phyloP scores from a whole-genome alignment of 2,329 filamentous ascomycete species.

The Magnaporthales sp. region DNA sequence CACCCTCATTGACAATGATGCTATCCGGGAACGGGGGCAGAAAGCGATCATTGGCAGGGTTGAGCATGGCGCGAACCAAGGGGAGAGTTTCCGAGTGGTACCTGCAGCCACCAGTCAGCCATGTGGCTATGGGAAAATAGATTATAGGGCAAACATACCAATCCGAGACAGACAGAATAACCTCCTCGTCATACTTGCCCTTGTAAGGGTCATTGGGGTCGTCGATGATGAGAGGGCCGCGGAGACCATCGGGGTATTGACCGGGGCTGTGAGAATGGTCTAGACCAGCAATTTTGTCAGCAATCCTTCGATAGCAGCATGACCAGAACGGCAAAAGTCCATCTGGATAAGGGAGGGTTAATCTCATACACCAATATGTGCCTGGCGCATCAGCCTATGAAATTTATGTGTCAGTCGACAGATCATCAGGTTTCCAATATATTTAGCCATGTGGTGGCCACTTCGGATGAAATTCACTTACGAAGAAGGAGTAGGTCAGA shows the following conservation, averaged over 20 bases:
- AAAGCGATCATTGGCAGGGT: slow-evolving; percentile 27
- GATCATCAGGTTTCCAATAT: background rate
- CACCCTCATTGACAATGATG: slow-evolving; percentile 34
- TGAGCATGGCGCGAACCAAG: slow-evolving; percentile 30
- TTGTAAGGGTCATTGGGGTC: slow-evolving; percentile 46
- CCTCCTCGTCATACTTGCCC: slow-evolving; percentile 47
- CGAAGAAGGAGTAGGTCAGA: slow-evolving; percentile 44
- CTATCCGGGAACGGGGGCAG: slow-evolving; percentile 30
- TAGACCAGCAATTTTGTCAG: slow-evolving; percentile 13
- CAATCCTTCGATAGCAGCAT: slow-evolving; percentile 3
- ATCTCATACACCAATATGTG: slow-evolving; percentile 35
- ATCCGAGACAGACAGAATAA: slow-evolving; percentile 44
- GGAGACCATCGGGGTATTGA: slow-evolving; percentile 60
- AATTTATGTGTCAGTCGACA: background rate
- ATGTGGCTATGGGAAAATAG: background rate
- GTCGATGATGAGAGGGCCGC: slow-evolving; percentile 51
- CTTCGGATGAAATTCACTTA: slow-evolving; percentile 16
- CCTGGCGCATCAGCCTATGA: slow-evolving; percentile 29
- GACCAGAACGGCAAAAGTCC: slow-evolving; percentile 6
- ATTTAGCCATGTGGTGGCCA: background rate
- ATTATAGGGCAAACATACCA: slow-evolving; percentile 16
- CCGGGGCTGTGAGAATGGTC: slow-evolving; percentile 56
- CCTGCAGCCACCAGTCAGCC: slow-evolving; percentile 17
- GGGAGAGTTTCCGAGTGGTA: slow-evolving; percentile 30
- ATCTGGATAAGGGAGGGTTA: background rate